phyloP scores from a whole-genome alignment of 805 yeast species.

The Cyberlindnera xylosilytica region DNA sequence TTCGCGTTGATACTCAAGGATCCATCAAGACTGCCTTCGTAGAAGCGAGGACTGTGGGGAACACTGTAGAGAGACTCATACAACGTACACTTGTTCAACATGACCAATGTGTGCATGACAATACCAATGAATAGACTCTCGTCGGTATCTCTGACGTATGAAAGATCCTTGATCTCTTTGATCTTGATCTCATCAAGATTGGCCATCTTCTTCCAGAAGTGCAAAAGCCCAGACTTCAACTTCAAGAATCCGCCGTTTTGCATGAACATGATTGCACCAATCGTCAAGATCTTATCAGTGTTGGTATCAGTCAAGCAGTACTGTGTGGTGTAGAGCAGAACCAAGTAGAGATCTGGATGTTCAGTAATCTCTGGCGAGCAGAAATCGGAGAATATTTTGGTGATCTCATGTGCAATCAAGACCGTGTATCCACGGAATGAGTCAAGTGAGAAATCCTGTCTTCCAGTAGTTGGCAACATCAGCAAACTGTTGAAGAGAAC shows the following conservation, averaged over 20 bases:
- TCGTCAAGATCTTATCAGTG: slow-evolving; percentile 32
- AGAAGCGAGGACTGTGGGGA: slow-evolving; percentile 34
- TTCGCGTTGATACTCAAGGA: slow-evolving; percentile 16
- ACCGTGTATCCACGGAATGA: slow-evolving; percentile 40
- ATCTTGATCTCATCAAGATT: slow-evolving; percentile 25
- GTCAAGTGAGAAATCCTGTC: slow-evolving; percentile 39
- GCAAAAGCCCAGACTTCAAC: slow-evolving; percentile 29
- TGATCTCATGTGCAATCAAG: slow-evolving; percentile 34
- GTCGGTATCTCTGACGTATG: slow-evolving; percentile 34
- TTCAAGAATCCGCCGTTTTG: slow-evolving; percentile 46
- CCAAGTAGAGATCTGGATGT: slow-evolving; percentile 32
- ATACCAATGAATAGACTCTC: slow-evolving; percentile 37
- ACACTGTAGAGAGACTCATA: slow-evolving; percentile 33
- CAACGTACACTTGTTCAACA: slow-evolving; percentile 44
- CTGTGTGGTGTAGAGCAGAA: slow-evolving; percentile 34
- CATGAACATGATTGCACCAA: slow-evolving; percentile 45
- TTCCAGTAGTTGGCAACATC: slow-evolving; percentile 44
- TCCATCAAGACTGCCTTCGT: slow-evolving; percentile 33
- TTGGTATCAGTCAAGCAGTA: slow-evolving; percentile 33
- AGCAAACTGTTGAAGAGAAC: slow-evolving; percentile 41
- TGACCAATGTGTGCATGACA: slow-evolving; percentile 40
- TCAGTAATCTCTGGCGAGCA: slow-evolving; percentile 17
- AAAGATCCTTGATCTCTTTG: slow-evolving; percentile 33
- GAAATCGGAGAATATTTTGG: slow-evolving; percentile 25
- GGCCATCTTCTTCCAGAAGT: slow-evolving; percentile 27